Conservation (phyloP, 352 stramenopile species). For the Pythium sukuiense region DNA sequence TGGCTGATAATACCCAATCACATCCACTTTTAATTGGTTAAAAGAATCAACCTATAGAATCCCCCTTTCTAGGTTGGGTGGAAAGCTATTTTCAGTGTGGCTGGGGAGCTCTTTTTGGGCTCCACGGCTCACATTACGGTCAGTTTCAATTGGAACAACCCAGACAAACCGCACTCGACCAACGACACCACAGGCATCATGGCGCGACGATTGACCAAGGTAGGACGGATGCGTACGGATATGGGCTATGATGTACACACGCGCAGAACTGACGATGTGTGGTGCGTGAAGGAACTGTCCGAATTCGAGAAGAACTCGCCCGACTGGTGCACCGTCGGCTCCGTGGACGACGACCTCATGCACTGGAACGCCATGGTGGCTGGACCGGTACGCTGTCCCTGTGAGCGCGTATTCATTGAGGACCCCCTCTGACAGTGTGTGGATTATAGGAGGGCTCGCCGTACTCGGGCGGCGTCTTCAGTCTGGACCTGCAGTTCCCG, state of each 20-base stretch:
- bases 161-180: background rate
- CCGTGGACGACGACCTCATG: constrained; percentile 87
- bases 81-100: constrained; percentile 3
- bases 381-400: constrained; percentile 62
- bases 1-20: background rate
- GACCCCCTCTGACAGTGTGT: background rate
- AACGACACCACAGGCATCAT: constrained; percentile 31
- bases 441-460: constrained; percentile 72
- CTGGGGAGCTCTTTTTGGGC: background rate
- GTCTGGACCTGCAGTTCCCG: constrained; percentile 95
- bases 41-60: constrained; percentile 17
- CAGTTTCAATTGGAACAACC: constrained; percentile 3
- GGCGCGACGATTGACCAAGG: constrained; percentile 83
- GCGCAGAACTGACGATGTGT: constrained; percentile 5
- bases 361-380: constrained; percentile 92
- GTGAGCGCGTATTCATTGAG: background rate
- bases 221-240: constrained; percentile 14
- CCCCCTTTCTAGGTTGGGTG: constrained; percentile 16
- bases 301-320: constrained; percentile 90
- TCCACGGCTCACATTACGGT: background rate
- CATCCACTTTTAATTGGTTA: constrained; percentile 5
- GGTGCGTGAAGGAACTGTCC: constrained; percentile 60
- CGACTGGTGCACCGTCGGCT: constrained; percentile 86
- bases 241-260: background rate
- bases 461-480: constrained; percentile 91